These are phyloP conservation scores for Petasospora rhodanensis DNA, from an alignment of 1,139 yeast genomes.

Conservation along the genomic window DNA sequence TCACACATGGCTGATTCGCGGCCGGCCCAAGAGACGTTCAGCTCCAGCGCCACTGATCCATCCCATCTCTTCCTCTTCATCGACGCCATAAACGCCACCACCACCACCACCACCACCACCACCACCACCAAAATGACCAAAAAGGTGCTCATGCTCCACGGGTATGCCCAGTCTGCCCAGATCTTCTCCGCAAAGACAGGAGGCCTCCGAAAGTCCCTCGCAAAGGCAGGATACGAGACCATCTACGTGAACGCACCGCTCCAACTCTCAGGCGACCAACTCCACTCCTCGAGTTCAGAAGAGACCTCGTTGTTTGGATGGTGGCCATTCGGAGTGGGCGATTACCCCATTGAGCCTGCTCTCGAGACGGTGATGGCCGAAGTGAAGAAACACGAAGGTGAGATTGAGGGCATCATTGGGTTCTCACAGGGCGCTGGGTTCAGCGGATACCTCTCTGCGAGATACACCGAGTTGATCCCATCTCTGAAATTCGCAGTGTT, in stretches of 20 bases:
- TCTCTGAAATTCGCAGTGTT: conserved; percentile 65
- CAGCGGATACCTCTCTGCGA: conserved; percentile 52
- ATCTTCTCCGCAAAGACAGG: conserved; percentile 73
- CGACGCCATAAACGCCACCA: too few species aligned
- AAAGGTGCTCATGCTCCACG: conserved; percentile 48
- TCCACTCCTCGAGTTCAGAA: conserved; percentile 36
- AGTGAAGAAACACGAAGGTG: conserved; percentile 63
- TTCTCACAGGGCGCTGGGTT: conserved; percentile 94
- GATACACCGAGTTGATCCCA: conserved; percentile 33
- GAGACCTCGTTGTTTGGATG: conserved; percentile 23
- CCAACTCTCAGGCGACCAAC: conserved; percentile 50
- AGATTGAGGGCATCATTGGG: conserved; percentile 82
- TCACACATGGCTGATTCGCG: too few species aligned
- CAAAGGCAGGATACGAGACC: conserved; percentile 63
- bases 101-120: too few species aligned
- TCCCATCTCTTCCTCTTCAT: too few species aligned
- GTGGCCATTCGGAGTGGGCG: conserved; percentile 28
- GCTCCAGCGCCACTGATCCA: too few species aligned
- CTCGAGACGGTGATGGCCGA: conserved; percentile 41
- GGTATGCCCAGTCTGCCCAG: conserved; percentile 65
- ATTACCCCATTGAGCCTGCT: conserved; percentile 31
- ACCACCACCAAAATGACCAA: conserved; percentile 13
- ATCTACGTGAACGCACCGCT: conserved; percentile 72
- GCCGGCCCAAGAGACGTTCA: too few species aligned
- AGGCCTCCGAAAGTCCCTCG: conserved; percentile 64